Percentiles rank a stretch among this genome's conserved stretches.
phyloP scores from a whole-genome alignment of 1,284 basidiomycete genomes.

The Sporisorium graminicola region DNA sequence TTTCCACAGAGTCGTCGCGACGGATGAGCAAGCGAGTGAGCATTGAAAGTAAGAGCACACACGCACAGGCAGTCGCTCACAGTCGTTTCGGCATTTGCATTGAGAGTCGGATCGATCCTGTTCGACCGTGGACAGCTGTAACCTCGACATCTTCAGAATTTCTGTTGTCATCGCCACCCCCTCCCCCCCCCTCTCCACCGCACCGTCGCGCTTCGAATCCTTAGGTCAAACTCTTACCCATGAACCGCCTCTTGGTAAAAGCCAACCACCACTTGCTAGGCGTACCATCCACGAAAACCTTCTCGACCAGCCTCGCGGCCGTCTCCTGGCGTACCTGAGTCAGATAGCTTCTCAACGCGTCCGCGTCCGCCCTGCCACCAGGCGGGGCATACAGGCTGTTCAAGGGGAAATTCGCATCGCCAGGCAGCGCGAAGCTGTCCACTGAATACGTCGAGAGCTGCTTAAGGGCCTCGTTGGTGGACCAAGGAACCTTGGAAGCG shows the following conservation, averaged over 20 bases:
- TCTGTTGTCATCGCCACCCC: neutral
- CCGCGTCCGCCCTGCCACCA: constrained; percentile 83
- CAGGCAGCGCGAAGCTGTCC: constrained; percentile 93
- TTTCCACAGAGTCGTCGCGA: neutral
- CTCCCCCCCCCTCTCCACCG: neutral
- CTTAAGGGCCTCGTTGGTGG: constrained; percentile 84
- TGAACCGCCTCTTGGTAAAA: constrained; percentile 76
- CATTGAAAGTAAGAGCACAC: neutral
- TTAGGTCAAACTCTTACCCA: constrained; percentile 66
- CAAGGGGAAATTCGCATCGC: constrained; percentile 93
- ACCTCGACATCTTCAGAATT: too few species aligned
- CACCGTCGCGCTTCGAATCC: too few species aligned
- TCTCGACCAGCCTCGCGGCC: constrained; percentile 85
- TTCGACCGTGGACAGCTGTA: neutral
- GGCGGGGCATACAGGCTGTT: constrained; percentile 92
- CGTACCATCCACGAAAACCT: constrained; percentile 86
- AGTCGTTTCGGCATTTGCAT: neutral
- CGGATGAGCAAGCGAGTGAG: neutral
- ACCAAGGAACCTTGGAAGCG: constrained; percentile 58
- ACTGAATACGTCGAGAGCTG: constrained; percentile 84
- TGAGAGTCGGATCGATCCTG: neutral
- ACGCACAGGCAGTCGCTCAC: neutral
- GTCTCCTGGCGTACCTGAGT: constrained; percentile 93
- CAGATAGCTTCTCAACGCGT: constrained; percentile 89
- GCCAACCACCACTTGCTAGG: constrained; percentile 99